Percentiles rank a stretch among this genome's conserved stretches.
phyloP scores from a whole-genome alignment of 164 flowering plant species.

The Chimonanthus salicifolius region DNA sequence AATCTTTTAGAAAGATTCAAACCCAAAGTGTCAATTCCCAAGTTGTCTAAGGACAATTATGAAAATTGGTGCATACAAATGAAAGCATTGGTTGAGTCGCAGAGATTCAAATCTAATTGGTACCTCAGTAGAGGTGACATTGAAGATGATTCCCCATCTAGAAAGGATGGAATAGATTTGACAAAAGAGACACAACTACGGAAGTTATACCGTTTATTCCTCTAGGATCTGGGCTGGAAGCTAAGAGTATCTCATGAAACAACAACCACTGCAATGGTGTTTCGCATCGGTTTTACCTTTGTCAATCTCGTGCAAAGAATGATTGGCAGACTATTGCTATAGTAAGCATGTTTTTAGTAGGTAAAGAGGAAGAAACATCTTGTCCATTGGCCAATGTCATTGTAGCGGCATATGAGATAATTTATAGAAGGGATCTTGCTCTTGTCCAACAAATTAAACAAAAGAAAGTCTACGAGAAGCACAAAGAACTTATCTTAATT shows the following conservation, averaged over 20 bases:
- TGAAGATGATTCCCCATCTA: conserved; percentile 58
- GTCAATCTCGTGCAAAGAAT: conserved; percentile 62
- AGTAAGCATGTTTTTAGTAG: conserved; percentile 58
- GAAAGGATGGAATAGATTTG: conserved; percentile 53
- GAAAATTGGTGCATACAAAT: too few relatives aligned
- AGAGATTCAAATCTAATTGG: conserved; percentile 31
- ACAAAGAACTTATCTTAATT: conserved; percentile 43
- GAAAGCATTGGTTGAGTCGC: conserved; percentile 8
- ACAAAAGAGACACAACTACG: conserved; percentile 39
- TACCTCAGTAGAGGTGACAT: conserved; percentile 46
- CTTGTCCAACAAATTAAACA: conserved; percentile 46
- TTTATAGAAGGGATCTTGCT: conserved; percentile 39
- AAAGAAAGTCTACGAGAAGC: conserved; percentile 55
- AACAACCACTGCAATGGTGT: conserved; percentile 51
- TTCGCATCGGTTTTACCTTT: conserved; percentile 67
- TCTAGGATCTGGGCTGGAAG: conserved; percentile 51
- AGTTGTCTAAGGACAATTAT: too few relatives aligned
- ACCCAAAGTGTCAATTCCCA: too few relatives aligned
- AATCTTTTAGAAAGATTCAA: too few relatives aligned
- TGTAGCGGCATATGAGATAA: conserved; percentile 48
- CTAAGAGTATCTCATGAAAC: conserved; percentile 62
- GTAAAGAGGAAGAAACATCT: conserved; percentile 60
- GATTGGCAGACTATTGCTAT: conserved; percentile 65
- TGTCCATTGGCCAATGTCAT: conserved; percentile 41
- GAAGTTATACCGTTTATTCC: conserved; percentile 47